Evolutionary conservation across 75 land plant genomes (phyloP).

Genomic region (Cryptomeria japonica): DNA sequence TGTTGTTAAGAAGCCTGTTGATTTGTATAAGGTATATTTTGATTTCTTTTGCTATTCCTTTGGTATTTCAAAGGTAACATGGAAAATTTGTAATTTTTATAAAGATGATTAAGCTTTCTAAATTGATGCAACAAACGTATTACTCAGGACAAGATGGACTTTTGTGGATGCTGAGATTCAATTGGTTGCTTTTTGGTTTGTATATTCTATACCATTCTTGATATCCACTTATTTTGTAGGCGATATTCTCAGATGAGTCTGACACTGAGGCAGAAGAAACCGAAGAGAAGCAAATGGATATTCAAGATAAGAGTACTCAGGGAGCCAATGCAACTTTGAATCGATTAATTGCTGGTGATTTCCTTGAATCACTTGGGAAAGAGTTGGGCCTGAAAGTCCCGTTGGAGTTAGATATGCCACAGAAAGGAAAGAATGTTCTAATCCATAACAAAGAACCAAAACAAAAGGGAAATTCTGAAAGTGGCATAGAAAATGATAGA

Average conservation of each 20-base stretch:
- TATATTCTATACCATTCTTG: neutral
- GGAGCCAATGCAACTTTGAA: constrained; percentile 77
- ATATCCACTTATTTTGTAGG: constrained; percentile 37
- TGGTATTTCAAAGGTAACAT: neutral
- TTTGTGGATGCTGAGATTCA: neutral
- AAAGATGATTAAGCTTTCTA: neutral
- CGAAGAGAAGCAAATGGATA: constrained; percentile 15
- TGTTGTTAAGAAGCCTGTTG: constrained; percentile 85
- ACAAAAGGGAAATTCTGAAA: neutral
- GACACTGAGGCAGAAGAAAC: constrained; percentile 64
- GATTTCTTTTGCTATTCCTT: neutral
- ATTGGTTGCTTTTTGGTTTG: neutral
- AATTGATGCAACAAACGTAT: neutral
- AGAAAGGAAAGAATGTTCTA: neutral
- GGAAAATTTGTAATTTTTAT: neutral
- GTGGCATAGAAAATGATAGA: neutral
- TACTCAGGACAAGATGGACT: neutral
- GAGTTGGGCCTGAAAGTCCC: constrained; percentile 94
- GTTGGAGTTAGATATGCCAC: constrained; percentile 18
- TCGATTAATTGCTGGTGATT: constrained; percentile 92
- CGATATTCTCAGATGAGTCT: constrained; percentile 97
- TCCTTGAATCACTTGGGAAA: constrained; percentile 93
- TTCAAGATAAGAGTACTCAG: constrained; percentile 44
- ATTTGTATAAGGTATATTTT: constrained; percentile 85
- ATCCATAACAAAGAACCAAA: neutral